Percentiles rank a stretch among this genome's conserved stretches.
These are phyloP conservation scores for Leccinum sublutescens DNA, from an alignment of 768 basidiomycete genomes.

Conservation along the genomic window DNA sequence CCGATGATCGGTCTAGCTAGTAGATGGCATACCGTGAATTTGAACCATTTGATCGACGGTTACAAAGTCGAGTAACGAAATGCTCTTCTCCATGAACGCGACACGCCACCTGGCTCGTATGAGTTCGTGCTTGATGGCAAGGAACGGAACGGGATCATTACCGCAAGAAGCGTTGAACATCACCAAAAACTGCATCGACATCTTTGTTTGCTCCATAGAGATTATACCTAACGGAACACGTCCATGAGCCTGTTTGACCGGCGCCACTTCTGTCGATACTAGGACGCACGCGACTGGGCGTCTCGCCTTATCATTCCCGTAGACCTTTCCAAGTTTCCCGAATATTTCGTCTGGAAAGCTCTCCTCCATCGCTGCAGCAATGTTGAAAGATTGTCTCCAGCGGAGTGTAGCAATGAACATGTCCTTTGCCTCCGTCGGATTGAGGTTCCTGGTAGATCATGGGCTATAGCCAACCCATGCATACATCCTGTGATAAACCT, in stretches of 20 bases:
- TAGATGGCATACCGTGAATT: conserved; percentile 53
- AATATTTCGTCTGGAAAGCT: conserved; percentile 63
- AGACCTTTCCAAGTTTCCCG: conserved; percentile 59
- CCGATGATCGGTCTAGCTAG: too few relatives aligned
- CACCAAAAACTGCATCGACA: conserved; percentile 69
- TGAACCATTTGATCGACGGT: conserved; percentile 72
- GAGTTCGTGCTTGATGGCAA: conserved; percentile 4
- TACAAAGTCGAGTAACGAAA: conserved; percentile 65
- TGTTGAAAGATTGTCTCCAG: conserved; percentile 67
- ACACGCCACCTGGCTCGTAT: conserved; percentile 64
- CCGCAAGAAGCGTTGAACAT: conserved; percentile 75
- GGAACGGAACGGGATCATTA: conserved; percentile 22
- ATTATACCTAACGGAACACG: conserved; percentile 55
- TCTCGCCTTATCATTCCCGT: conserved; percentile 69
- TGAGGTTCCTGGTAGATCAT: conserved; percentile 46
- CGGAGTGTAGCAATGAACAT: conserved; percentile 69
- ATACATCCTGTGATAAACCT: not conserved
- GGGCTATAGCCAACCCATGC: not conserved
- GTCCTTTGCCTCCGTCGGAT: conserved; percentile 50
- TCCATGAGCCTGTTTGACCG: not conserved
- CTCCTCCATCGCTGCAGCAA: conserved; percentile 59
- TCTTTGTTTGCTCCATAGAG: conserved; percentile 72
- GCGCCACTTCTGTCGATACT: not conserved
- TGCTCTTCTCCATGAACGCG: conserved; percentile 68
- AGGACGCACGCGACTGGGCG: conserved; percentile 62